Base-by-base conservation (phyloP, 257 asterid genomes). In the Salvia rosmarinus region DNA sequence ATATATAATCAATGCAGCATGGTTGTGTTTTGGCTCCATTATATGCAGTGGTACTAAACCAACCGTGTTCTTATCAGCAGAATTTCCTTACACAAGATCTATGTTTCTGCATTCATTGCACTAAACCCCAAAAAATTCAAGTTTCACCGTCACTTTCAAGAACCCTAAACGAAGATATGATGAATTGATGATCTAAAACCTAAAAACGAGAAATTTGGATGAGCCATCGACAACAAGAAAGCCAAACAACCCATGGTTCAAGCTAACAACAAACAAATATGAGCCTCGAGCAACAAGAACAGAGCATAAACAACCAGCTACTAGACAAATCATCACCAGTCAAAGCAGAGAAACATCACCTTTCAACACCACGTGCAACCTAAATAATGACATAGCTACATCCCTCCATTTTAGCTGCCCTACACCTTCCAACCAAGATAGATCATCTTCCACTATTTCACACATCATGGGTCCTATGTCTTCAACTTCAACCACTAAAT, bases 1-100 rank as follows among this genome's bases (percentile, higher is more conserved):
- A 12, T 13, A 37, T n/a, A 19, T 54, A 64, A 64, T 21, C 23
- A 57, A 20, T 55, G 72, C 32, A 39, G 17, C n/a, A 5, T 7
- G n/a, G 59, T 51, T 3, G 5, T 39, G 47, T 17, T 16, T 25
- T 6, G 72, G 37, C 71, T 17, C 28, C 20, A 68, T 12, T 30
- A 56, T 51, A 42, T 12, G 40, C 4, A 54, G 76, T 73, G 78
- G 73, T 72, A 77, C 85, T 62, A 64, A 56, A 78, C 35, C 49
- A 75, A 52, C 42, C 17, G 28, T 13, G 63, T 5, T 57, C 13
- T 28, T 14, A 25, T 67, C 71, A 47, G 19, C 11, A 13, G 34
- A 16, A 2, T 51, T 13, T 21, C 35, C 62, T 16, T 16, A 50
- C 49, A 67, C 42, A 25, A 57, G 60, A 71, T 71, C 68, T 44